Conservation (phyloP, 1,284 basidiomycete genomes). For the Pisolithus thermaeus region DNA sequence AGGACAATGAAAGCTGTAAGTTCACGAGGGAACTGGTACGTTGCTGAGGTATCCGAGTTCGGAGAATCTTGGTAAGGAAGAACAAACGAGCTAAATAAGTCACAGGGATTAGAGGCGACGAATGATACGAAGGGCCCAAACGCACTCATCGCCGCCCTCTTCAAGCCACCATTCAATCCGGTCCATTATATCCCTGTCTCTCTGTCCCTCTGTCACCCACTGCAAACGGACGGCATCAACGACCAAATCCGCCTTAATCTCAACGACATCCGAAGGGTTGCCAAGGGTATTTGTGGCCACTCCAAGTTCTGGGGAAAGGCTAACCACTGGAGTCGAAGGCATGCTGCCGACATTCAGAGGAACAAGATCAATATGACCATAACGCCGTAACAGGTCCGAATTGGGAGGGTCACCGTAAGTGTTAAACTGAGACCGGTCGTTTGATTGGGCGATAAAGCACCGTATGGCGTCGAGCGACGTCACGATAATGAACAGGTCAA, state of each 20-base stretch:
- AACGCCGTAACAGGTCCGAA: conserved; percentile 88
- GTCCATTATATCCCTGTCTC: conserved; percentile 30
- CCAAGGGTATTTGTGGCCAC: conserved; percentile 23
- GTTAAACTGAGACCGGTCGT: conserved; percentile 62
- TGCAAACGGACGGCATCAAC: conserved; percentile 43
- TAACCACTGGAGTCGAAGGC: conserved; percentile 9
- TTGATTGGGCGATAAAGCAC: too few relatives aligned
- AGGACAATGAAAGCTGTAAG: conserved; percentile 71
- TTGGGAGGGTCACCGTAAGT: conserved; percentile 96
- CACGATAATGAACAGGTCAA: background rate
- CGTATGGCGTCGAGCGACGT: too few relatives aligned
- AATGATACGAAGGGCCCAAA: conserved; percentile 12
- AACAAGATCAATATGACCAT: conserved; percentile 87
- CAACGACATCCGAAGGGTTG: conserved; percentile 86
- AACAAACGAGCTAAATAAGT: conserved; percentile 13
- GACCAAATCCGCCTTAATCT: conserved; percentile 77
- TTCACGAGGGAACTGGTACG: conserved; percentile 53
- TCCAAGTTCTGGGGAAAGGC: background rate
- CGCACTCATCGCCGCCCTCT: conserved; percentile 86
- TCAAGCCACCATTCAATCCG: conserved; percentile 91
- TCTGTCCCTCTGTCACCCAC: conserved; percentile 14
- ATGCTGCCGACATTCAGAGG: conserved; percentile 39
- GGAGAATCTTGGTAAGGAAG: conserved; percentile 4
- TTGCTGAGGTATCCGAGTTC: conserved; percentile 40
- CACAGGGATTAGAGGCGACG: conserved; percentile 1